A percentile compares a stretch with the other conserved stretches of the same genome.
Conservation (phyloP, 805 yeast species). For the Wickerhamiella domercqiae region DNA sequence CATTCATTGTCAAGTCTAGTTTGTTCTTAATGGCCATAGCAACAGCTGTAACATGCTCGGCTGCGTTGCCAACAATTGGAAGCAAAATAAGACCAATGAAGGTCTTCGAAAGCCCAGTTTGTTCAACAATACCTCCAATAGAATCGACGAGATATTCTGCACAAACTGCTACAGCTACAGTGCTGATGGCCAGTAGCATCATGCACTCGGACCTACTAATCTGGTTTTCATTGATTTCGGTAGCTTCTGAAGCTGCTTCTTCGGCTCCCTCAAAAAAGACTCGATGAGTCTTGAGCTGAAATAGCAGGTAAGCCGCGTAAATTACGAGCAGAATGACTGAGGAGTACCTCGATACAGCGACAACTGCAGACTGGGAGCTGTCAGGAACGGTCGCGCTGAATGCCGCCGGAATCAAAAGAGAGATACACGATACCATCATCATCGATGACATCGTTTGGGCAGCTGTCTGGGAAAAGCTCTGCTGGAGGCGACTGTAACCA, state of each 20-base stretch:
- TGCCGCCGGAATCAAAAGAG: slow-evolving; percentile 88
- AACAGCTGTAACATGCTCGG: slow-evolving; percentile 95
- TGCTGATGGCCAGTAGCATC: slow-evolving; percentile 40
- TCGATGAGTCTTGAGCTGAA: slow-evolving; percentile 82
- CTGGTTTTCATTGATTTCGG: slow-evolving; percentile 22
- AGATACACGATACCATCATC: slow-evolving; percentile 79
- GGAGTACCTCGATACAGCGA: slow-evolving; percentile 73
- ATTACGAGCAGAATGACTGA: slow-evolving; percentile 61
- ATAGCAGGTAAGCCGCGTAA: slow-evolving; percentile 63
- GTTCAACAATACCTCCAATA: slow-evolving; percentile 73
- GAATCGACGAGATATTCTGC: slow-evolving; percentile 92
- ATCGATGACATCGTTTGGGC: slow-evolving; percentile 96
- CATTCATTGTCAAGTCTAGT: slow-evolving; percentile 95
- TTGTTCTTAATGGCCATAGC: slow-evolving; percentile 85
- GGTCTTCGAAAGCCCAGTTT: slow-evolving; percentile 80
- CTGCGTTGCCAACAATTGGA: slow-evolving; percentile 97
- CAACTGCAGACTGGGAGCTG: slow-evolving; percentile 32
- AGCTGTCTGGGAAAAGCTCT: slow-evolving; percentile 83
- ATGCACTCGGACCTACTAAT: slow-evolving; percentile 43
- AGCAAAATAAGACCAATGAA: slow-evolving; percentile 86
- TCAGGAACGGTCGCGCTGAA: slow-evolving; percentile 51
- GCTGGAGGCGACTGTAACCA: slow-evolving; percentile 74
- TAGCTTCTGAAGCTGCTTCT: slow-evolving; percentile 23
- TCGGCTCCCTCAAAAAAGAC: slow-evolving; percentile 48
- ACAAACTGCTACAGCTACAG: slow-evolving; percentile 69